Base-by-base conservation (phyloP, 495 filamentous ascomycete species). In the Penicillium simplicissimum region DNA sequence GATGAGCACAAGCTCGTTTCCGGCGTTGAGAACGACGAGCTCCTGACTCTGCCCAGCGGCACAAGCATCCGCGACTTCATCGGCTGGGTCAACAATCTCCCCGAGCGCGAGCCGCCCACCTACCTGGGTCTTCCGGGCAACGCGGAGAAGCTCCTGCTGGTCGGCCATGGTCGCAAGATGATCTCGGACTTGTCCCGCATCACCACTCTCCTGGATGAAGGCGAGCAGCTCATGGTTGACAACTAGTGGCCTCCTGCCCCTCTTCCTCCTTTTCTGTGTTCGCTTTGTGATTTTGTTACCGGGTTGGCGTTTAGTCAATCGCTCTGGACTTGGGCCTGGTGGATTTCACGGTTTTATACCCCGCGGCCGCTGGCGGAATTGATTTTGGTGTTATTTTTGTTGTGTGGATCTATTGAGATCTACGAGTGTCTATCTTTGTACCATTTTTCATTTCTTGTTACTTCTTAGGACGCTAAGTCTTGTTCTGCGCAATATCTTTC, bases 51-150 rank as follows among this genome's bases (percentile, higher is more conserved):
- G 42, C 96, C 95, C 2, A 81, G 83, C 19, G 87, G 89, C 28
- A 96, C 93, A 9, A 85, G 85, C 33, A 86, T 96, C 75, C 86
- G 85, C 58, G 92, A 96, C 64, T 97, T 98, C 68, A 87, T 90
- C 75, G 83, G 84, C 42, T 99, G 95, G 95, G 94, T 98, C 49
- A 89, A 96, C 65, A 83, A 83, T 42, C 77, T 99, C 62, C 95
- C 95, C 13, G 95, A 99, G 82, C 84, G 95, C 67, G 95, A 99
- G 71, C 95, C 95, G 47, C 95, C 95, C 1, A 97, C 93, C 8
- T 99, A 97, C 71, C 80, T 99, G n/a, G 96, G 95, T 28, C 74
- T 99, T 59, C 96, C 95, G 38, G 91, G 93, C 23, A 97, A 98
- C 71, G 96, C 95, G 51, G 95, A 99, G 85, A 98, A 98, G 77